Evolutionary conservation across 2,329 filamentous ascomycete species (phyloP), one percentile per base, ranked within the genome.

Genomic region (Conoideocrella luteorostrata): DNA sequence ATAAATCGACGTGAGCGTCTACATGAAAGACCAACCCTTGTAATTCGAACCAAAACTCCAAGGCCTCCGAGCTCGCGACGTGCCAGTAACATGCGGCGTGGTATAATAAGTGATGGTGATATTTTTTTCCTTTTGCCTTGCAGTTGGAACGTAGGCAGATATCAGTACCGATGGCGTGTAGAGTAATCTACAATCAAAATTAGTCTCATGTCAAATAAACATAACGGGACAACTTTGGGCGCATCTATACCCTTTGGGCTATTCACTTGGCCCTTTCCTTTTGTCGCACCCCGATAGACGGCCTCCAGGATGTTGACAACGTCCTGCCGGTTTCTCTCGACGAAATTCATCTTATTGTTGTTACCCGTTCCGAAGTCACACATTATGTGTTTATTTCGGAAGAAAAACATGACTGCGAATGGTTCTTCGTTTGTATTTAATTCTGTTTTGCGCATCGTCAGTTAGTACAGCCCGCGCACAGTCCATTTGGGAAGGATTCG

Each of bases 331-430:
- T 98, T 91, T 67, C 97, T 90, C 23, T 67, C 72, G 38, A 95
- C 88, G 84, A 88, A 95, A 63, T 96, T 96, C 54, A 96, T 74
- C 66, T 97, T 97, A 66, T 98, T 98, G 67, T 98, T 98, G 70
- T 98, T 95, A 52, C 93, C 93, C 2, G 93, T 98, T 37, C 91
- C 91, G 55, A 96, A 89, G 78, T 97, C 91, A 64, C 86, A 88
- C 86, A 94, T 95, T 81, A 97, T 97, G 68, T 96, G 89, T 65
- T 98, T 98, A 65, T 98, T 98, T 49, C 91, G 81, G 73, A 90
- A 95, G 75, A 95, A 95, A 73, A 74, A 95, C 86, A 96, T 96
- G 66, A 97, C 82, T 3, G 93, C 95, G 69, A 90, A 88, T 1
- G 89, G 82, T 61, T 98, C 87, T 17, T 48, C 47, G 28, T 41